Evolutionary conservation across 2,329 filamentous ascomycete genomes (phyloP).

Genomic region (Cryphonectria radicalis): DNA sequence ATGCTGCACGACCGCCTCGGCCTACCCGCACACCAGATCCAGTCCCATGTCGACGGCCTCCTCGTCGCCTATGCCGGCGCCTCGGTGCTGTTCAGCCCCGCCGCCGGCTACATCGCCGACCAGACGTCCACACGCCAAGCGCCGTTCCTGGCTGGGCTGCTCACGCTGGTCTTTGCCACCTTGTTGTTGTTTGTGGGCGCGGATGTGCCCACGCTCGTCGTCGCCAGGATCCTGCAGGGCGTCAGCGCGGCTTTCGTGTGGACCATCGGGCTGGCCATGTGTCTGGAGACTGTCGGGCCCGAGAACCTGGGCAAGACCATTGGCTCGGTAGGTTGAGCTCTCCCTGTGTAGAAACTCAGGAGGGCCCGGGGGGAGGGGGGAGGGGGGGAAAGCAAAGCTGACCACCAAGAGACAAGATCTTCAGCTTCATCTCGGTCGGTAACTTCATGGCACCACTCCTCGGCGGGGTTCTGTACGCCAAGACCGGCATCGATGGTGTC

Average conservation of each 20-base stretch:
- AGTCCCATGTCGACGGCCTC: slow-evolving; percentile 56
- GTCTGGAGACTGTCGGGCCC: slow-evolving; percentile 59
- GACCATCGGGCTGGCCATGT: slow-evolving; percentile 61
- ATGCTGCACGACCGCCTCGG: slow-evolving; percentile 56
- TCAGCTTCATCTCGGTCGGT: slow-evolving; percentile 62
- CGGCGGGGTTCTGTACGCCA: slow-evolving; percentile 64
- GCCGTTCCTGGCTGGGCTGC: slow-evolving; percentile 62
- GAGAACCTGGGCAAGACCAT: slow-evolving; percentile 64
- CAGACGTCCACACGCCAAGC: slow-evolving; percentile 54
- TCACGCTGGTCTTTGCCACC: slow-evolving; percentile 57
- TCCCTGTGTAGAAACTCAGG: not conserved
- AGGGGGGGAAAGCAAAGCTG: not conserved
- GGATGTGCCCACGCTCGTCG: slow-evolving; percentile 50
- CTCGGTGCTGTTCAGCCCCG: slow-evolving; percentile 53
- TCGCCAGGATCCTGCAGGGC: slow-evolving; percentile 62
- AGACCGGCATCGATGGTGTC: slow-evolving; percentile 61
- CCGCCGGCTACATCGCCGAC: slow-evolving; percentile 61
- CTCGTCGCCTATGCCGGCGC: slow-evolving; percentile 59
- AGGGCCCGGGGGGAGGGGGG: too few relatives aligned
- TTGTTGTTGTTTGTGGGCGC: slow-evolving; percentile 56
- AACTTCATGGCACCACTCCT: slow-evolving; percentile 60
- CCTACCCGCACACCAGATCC: slow-evolving; percentile 52
- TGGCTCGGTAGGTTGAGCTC: slow-evolving; percentile 50
- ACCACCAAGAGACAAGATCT: slow-evolving; percentile 46
- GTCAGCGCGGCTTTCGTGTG: slow-evolving; percentile 62